Percentiles rank a stretch among this genome's conserved stretches.
Conservation (phyloP, 225 moss, liverwort and hornwort species). For the Bryum argenteum region DNA sequence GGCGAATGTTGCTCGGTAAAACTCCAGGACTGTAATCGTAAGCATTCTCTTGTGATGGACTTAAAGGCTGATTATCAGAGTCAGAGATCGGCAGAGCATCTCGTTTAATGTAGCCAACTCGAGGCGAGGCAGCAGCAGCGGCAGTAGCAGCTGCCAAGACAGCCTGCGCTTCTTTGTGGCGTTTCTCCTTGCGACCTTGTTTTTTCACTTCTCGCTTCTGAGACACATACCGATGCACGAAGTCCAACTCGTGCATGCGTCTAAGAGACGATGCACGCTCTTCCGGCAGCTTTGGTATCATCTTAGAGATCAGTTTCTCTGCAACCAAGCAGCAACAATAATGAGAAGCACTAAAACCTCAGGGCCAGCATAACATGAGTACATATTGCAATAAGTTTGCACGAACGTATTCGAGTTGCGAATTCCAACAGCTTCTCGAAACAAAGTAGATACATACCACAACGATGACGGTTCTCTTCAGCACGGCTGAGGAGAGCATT, state of each 20-base stretch:
- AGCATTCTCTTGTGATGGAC: constrained; percentile 43
- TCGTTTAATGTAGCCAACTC: constrained; percentile 68
- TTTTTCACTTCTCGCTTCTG: constrained; percentile 67
- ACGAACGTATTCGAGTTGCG: neutral
- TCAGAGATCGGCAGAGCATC: constrained; percentile 54
- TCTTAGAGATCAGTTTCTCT: constrained; percentile 57
- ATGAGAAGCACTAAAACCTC: constrained; percentile 14
- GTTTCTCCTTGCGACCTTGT: constrained; percentile 70
- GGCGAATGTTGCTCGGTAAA: constrained; percentile 48
- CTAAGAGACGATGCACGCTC: constrained; percentile 49
- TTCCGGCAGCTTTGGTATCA: constrained; percentile 52
- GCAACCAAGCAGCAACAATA: constrained; percentile 28
- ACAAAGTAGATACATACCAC: constrained; percentile 47
- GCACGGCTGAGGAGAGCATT: constrained; percentile 54
- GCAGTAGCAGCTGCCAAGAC: constrained; percentile 74
- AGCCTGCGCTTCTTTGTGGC: constrained; percentile 72
- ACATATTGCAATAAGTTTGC: neutral
- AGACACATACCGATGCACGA: constrained; percentile 61
- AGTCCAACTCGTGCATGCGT: constrained; percentile 52
- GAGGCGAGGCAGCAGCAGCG: constrained; percentile 72
- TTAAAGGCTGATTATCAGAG: constrained; percentile 42
- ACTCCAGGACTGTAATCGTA: constrained; percentile 43
- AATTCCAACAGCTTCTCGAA: neutral
- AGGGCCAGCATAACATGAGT: constrained; percentile 21
- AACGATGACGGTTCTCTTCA: constrained; percentile 53